These are phyloP conservation scores for Moesziomyces sp. DNA, from an alignment of 1,284 basidiomycete genomes.

Conservation along the genomic window DNA sequence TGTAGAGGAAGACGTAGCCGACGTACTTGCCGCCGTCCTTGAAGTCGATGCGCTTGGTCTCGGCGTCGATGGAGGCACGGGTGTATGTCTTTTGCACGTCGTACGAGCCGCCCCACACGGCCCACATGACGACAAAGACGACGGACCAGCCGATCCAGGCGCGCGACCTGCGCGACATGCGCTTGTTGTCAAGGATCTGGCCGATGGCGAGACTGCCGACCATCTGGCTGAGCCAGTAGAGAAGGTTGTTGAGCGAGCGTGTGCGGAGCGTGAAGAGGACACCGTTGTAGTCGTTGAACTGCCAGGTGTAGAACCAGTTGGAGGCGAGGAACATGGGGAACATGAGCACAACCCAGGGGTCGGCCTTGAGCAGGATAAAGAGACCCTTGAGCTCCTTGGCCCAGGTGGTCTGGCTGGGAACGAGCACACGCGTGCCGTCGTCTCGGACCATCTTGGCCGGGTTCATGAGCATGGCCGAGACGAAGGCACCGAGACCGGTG, in stretches of 20 bases:
- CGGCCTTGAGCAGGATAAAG: constrained; percentile 43
- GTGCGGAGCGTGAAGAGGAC: constrained; percentile 60
- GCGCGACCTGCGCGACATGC: constrained; percentile 45
- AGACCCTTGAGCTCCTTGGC: constrained; percentile 51
- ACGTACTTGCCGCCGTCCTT: constrained; percentile 35
- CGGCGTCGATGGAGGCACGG: constrained; percentile 22
- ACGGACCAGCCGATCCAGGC: constrained; percentile 60
- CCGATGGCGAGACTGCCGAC: constrained; percentile 54
- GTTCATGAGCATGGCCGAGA: constrained; percentile 41
- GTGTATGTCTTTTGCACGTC: constrained; percentile 54
- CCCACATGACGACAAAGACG: constrained; percentile 50
- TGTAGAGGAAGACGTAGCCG: constrained; percentile 56
- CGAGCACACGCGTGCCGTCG: constrained; percentile 54
- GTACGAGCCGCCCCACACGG: constrained; percentile 62
- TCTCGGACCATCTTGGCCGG: constrained; percentile 52
- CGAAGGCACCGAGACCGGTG: constrained; percentile 49
- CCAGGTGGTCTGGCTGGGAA: constrained; percentile 53
- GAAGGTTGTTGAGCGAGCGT: constrained; percentile 68
- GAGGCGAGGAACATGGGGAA: constrained; percentile 59
- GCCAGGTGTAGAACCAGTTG: constrained; percentile 65
- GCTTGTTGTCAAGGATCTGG: constrained; percentile 51
- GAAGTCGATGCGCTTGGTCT: constrained; percentile 46
- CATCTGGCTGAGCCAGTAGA: constrained; percentile 69
- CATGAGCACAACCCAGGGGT: constrained; percentile 56
- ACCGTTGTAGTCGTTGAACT: constrained; percentile 55